A percentile compares a stretch with the other conserved stretches of the same genome.
Evolutionary conservation across 2,329 filamentous ascomycete genomes (phyloP).

Genomic region (Aspergillus piperis): DNA sequence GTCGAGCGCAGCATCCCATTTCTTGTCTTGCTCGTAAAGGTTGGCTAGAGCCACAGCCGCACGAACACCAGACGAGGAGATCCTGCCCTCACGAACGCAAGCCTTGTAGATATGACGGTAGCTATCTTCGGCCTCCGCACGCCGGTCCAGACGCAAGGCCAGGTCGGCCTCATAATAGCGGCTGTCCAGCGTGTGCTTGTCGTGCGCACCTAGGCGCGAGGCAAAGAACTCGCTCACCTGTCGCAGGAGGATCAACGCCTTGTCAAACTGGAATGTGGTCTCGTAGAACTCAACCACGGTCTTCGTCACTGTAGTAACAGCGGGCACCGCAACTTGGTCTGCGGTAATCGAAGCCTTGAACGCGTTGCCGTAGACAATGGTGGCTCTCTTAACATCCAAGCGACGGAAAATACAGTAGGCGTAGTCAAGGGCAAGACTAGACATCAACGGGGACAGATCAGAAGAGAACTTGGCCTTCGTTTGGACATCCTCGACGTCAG

Average conservation of each 20-base stretch:
- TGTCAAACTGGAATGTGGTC: conserved; percentile 39
- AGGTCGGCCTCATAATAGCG: conserved; percentile 52
- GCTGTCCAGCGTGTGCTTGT: conserved; percentile 50
- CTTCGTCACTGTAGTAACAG: conserved; percentile 35
- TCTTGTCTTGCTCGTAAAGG: conserved; percentile 48
- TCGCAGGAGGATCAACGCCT: conserved; percentile 32
- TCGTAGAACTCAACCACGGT: conserved; percentile 41
- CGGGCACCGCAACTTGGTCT: conserved; percentile 34
- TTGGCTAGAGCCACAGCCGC: conserved; percentile 49
- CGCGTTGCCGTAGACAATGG: conserved; percentile 36
- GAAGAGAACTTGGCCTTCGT: conserved; percentile 33
- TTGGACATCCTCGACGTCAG: conserved; percentile 30
- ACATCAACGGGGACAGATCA: conserved; percentile 33
- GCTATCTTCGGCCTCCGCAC: conserved; percentile 38
- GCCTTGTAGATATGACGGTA: conserved; percentile 49
- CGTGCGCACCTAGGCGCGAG: conserved; percentile 35
- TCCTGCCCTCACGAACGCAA: conserved; percentile 31
- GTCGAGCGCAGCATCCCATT: conserved; percentile 50
- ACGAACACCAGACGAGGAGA: conserved; percentile 46
- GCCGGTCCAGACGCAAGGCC: conserved; percentile 45
- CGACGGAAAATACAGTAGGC: conserved; percentile 39
- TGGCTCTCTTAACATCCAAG: conserved; percentile 32
- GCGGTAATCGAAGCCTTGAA: conserved; percentile 35
- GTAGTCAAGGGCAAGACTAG: conserved; percentile 35
- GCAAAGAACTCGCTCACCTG: conserved; percentile 36